Conservation (phyloP, 345 rosid species). For the Pugionium cornutum region DNA sequence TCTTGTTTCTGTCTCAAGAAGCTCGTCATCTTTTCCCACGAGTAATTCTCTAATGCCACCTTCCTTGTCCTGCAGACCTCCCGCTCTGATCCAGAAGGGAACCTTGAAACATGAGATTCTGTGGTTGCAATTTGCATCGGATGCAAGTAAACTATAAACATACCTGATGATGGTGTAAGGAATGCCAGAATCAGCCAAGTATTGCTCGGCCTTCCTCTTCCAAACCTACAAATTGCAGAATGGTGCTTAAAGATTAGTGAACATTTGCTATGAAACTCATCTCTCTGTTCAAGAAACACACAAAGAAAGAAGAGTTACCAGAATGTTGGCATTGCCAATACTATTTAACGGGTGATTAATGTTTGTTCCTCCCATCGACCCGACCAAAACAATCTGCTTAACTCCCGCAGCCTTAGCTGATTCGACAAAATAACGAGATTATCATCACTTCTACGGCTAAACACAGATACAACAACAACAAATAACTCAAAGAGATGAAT, state of each 20-base stretch:
- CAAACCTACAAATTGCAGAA: constrained; percentile 55
- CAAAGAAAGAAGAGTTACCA: constrained; percentile 49
- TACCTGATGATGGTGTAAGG: constrained; percentile 97
- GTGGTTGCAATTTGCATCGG: not conserved
- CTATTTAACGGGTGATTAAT: constrained; percentile 76
- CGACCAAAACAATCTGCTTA: constrained; percentile 92
- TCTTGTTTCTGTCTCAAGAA: constrained; percentile 83
- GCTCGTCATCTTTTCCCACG: constrained; percentile 88
- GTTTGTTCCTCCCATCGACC: constrained; percentile 96
- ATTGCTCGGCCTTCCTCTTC: constrained; percentile 99
- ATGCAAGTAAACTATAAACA: not conserved
- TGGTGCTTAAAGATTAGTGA: not conserved
- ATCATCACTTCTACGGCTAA: not conserved
- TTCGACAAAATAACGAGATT: not conserved
- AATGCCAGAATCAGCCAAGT: constrained; percentile 87
- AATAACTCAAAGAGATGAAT: constrained; percentile 7
- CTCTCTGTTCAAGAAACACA: constrained; percentile 1
- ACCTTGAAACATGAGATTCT: constrained; percentile 8
- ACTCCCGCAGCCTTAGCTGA: constrained; percentile 92
- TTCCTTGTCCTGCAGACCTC: constrained; percentile 88
- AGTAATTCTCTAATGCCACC: constrained; percentile 83
- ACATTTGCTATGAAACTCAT: not conserved
- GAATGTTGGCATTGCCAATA: constrained; percentile 87
- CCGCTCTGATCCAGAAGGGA: constrained; percentile 59
- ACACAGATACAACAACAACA: constrained; percentile 6